Conservation (phyloP, 2,329 filamentous ascomycete species). For the Tolypocladium endophyticum region DNA sequence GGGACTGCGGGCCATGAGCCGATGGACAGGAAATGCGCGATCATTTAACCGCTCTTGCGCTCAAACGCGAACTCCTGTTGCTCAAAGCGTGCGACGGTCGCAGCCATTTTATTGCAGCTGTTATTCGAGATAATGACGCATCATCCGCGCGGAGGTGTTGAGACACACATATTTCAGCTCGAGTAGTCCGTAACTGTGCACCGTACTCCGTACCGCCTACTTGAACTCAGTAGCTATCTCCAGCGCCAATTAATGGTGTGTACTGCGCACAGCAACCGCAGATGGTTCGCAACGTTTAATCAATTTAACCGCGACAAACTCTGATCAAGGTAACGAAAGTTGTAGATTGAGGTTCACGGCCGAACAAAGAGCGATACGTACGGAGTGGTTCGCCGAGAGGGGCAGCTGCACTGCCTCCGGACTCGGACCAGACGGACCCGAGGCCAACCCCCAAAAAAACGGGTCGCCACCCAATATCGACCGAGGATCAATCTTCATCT, state of each 20-base stretch:
- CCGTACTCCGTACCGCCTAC: too few species aligned
- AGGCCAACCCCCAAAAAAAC: not conserved
- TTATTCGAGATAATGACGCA: not conserved
- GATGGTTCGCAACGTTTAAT: not conserved
- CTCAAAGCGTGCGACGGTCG: too few species aligned
- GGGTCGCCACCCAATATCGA: not conserved
- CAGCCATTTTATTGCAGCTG: too few species aligned
- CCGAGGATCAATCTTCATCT: not conserved
- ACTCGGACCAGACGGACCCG: not conserved
- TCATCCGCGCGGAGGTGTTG: not conserved
- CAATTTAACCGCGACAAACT: too few species aligned
- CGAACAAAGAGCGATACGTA: not conserved
- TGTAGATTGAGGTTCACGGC: not conserved
- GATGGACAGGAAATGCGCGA: not conserved
- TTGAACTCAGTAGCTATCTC: not conserved
- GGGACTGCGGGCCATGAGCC: too few species aligned
- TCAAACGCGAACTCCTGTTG: too few species aligned
- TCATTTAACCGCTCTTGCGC: not conserved
- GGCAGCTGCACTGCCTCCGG: not conserved
- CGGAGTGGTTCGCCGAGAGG: not conserved
- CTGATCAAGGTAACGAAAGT: not conserved
- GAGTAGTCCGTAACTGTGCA: too few species aligned
- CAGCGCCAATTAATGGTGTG: not conserved
- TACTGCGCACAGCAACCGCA: not conserved
- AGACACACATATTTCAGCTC: not conserved